phyloP scores from a whole-genome alignment of 108 stramenopile genomes.

The Fistulifera solaris region DNA sequence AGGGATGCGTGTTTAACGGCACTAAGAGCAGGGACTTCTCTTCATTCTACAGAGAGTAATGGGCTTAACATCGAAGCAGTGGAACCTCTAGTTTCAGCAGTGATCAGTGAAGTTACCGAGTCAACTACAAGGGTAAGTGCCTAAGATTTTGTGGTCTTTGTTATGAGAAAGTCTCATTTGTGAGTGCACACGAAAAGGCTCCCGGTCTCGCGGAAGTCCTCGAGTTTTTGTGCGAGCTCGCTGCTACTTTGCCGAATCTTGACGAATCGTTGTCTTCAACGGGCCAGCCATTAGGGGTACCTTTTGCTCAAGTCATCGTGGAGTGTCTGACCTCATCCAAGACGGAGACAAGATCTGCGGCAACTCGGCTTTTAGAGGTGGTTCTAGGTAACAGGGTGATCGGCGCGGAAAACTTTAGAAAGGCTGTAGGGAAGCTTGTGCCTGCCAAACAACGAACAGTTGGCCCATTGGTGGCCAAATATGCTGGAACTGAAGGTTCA shows the following conservation, averaged over 20 bases:
- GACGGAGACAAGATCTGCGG: conserved; percentile 58
- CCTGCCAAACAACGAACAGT: conserved; percentile 78
- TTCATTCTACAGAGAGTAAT: conserved; percentile 34
- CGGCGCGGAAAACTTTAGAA: conserved; percentile 26
- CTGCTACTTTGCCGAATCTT: conserved; percentile 28
- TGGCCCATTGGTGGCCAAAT: conserved; percentile 45
- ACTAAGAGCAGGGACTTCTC: conserved; percentile 30
- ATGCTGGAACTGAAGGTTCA: conserved; percentile 9
- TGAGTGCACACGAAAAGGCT: conserved; percentile 26
- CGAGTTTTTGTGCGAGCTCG: conserved; percentile 25
- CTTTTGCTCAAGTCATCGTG: conserved; percentile 50
- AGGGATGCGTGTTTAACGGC: conserved; percentile 70
- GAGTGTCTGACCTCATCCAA: conserved; percentile 64
- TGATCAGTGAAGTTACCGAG: conserved; percentile 61
- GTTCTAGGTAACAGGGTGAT: conserved; percentile 28
- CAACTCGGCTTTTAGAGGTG: conserved; percentile 40
- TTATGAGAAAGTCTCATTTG: not conserved
- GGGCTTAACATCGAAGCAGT: conserved; percentile 43
- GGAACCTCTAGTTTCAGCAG: conserved; percentile 40
- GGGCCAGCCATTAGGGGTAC: conserved; percentile 25
- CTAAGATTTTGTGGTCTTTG: not conserved
- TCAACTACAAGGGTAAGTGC: conserved; percentile 48
- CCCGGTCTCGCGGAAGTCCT: conserved; percentile 56
- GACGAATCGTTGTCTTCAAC: conserved; percentile 20
- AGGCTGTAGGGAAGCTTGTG: conserved; percentile 36